Evolutionary conservation across 768 basidiomycete species (phyloP), one percentile per base, ranked within the genome.

Genomic region (Lactarius quietus): DNA sequence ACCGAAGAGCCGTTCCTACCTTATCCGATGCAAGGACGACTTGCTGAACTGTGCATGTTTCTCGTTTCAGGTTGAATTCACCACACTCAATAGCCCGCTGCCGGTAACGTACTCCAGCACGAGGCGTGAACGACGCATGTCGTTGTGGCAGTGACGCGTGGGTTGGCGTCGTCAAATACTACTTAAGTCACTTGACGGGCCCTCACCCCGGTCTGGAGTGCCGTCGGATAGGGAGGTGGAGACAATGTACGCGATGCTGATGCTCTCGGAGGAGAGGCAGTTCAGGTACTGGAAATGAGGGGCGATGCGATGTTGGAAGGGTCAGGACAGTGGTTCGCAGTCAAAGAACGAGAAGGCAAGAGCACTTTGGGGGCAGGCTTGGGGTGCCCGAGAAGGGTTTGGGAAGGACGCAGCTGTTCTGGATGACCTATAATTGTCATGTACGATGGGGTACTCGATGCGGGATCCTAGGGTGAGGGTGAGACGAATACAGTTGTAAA

Each of bases 81-180:
- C 82, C 63, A 92, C 78, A 12, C 87, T 84, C 67, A 94, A 85
- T 20, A 95, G 81, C 75, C 95, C 92, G 3, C 93, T 92, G 9
- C 93, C 93, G 0, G 81, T 2, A 92, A 75, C 33, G 70, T 86
- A 86, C 23, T 92, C 91, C 6, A 95, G 80, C 3, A 92, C 88
- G 54, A 95, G 1, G 66, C 65, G 35, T 86, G 80, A 2, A 92
- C 88, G 54, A 95, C 3, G 66, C 65, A 36, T 86, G 81, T 10
- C 90, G 80, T 62, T 88, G 84, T 1, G 86, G 82, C 0, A 91
- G 86, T 68, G 94, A 89, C 51, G 86, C 86, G 36, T 67, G 68
- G 0, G 91, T 90, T 72, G 93, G 92, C 10, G 36, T 36, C 6
- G 86, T 86, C 64, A 93, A 87, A 71, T 90, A 88, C 85, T 90